Conservation (phyloP, 345 rosid genomes). For the Combretum micranthum region DNA sequence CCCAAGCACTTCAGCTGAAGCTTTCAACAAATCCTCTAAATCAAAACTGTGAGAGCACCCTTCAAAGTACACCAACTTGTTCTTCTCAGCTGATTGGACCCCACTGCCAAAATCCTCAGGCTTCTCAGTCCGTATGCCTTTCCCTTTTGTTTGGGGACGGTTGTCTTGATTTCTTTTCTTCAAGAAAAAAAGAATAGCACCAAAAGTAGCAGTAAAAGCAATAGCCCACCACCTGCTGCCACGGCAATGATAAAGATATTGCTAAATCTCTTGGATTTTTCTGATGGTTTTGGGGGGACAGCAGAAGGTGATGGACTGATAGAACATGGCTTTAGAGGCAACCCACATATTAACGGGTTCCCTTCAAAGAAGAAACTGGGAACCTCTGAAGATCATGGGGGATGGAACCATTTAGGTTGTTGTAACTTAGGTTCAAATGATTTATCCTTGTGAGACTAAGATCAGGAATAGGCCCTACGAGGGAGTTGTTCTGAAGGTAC, state of each 20-base stretch:
- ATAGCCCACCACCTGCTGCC: constrained; percentile 48
- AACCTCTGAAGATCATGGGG: constrained; percentile 58
- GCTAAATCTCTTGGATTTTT: constrained; percentile 35
- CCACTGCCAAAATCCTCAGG: constrained; percentile 91
- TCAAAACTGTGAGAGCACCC: constrained; percentile 75
- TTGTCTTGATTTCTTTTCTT: constrained; percentile 40
- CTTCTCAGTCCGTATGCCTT: constrained; percentile 44
- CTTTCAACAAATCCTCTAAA: constrained; percentile 85
- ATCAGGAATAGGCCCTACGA: constrained; percentile 55
- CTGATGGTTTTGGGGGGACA: constrained; percentile 22
- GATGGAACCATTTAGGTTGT: constrained; percentile 67
- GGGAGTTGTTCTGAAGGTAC: constrained; percentile 64
- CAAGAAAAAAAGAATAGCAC: constrained; percentile 46
- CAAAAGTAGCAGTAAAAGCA: constrained; percentile 37
- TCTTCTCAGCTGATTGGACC: constrained; percentile 89
- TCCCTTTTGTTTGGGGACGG: constrained; percentile 34
- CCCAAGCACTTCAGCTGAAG: constrained; percentile 95
- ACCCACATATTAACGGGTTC: constrained; percentile 56
- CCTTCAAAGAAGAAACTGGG: constrained; percentile 66
- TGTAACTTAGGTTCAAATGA: constrained; percentile 69
- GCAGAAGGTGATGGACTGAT: constrained; percentile 56
- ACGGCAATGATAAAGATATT: constrained; percentile 53
- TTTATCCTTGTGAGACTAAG: constrained; percentile 41
- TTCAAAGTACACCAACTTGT: constrained; percentile 89
- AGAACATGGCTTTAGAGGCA: constrained; percentile 52